These are phyloP conservation scores for Immersiella caudata DNA, from an alignment of 495 filamentous ascomycete genomes.

Conservation along the genomic window DNA sequence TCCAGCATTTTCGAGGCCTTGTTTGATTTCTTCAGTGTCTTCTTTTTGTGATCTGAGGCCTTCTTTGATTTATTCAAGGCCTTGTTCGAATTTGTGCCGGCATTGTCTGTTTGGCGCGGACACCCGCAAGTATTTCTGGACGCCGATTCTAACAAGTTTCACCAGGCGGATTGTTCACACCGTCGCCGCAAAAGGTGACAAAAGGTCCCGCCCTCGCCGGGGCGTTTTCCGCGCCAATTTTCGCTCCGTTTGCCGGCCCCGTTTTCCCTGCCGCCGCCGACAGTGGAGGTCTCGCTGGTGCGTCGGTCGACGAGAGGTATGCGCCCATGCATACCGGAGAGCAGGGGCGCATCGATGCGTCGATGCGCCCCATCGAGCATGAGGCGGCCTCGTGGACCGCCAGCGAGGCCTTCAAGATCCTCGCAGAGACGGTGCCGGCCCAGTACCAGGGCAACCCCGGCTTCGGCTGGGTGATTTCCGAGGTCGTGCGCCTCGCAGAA, in stretches of 20 bases:
- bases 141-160: not conserved
- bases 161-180: not conserved
- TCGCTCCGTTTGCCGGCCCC: not conserved
- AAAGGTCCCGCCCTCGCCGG: not conserved
- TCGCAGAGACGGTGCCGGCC: not conserved
- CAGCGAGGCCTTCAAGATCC: not conserved
- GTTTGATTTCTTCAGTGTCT: not conserved
- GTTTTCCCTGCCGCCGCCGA: not conserved
- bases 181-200: not conserved
- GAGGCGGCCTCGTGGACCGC: not conserved
- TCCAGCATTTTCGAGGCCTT: not conserved
- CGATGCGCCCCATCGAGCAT: not conserved
- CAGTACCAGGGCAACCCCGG: not conserved
- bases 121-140: not conserved
- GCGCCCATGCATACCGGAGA: slow-evolving; percentile 1
- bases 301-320: not conserved
- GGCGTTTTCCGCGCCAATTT: not conserved
- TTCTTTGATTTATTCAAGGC: not conserved
- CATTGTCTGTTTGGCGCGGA: not conserved
- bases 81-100: not conserved
- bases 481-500: not conserved
- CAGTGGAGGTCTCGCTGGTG: not conserved
- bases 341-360: not conserved
- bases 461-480: not conserved
- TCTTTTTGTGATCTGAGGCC: not conserved